Percentiles rank a stretch among this genome's conserved stretches.
Conservation (phyloP, 148 eudicot genomes). For the Chenopodium berlandieri region DNA sequence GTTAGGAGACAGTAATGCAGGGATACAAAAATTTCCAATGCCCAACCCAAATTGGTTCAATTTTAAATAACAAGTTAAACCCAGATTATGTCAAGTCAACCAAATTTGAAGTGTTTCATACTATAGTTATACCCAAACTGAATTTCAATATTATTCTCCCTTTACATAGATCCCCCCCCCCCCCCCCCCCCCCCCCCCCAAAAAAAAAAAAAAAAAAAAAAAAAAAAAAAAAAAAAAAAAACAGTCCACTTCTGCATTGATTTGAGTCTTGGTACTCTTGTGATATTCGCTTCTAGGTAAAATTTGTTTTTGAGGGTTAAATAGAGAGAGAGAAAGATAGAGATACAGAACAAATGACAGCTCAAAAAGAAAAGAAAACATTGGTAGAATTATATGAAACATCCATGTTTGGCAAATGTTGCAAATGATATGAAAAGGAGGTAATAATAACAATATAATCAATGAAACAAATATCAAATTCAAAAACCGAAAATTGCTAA, state of each 20-base stretch:
- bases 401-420: too few species aligned
- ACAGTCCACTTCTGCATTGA: neutral
- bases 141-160: neutral
- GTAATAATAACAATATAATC: neutral
- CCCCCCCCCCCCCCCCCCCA: too few species aligned
- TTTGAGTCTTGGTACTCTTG: neutral
- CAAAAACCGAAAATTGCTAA: too few species aligned
- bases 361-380: too few species aligned
- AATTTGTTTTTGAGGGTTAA: too few species aligned
- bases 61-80: neutral
- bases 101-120: neutral
- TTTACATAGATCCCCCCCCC: neutral
- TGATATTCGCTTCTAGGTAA: too few species aligned
- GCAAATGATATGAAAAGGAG: too few species aligned
- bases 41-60: neutral
- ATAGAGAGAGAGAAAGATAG: too few species aligned
- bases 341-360: too few species aligned
- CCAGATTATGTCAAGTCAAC: neutral
- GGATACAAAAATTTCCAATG: neutral
- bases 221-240: too few species aligned
- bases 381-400: too few species aligned
- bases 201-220: too few species aligned
- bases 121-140: neutral
- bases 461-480: neutral
- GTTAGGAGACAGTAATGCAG: neutral